Conservation (phyloP, 768 basidiomycete genomes). For the Tricholoma flavovirens region DNA sequence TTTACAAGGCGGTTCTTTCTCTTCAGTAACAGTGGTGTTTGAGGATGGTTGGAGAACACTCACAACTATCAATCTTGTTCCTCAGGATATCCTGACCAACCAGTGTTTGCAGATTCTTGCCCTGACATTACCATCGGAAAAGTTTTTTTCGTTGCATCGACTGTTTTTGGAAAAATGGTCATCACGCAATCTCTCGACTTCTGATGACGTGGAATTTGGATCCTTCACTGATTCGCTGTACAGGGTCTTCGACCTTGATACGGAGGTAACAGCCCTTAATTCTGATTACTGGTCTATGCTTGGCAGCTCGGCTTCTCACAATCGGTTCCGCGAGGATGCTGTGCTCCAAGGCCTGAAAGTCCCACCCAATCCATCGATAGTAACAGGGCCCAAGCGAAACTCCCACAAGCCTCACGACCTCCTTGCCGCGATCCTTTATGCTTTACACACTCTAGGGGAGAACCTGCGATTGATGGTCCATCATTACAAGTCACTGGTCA, state of each 20-base stretch:
- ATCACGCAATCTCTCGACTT: constrained; percentile 32
- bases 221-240: constrained; percentile 51
- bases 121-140: constrained; percentile 48
- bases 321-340: constrained; percentile 54
- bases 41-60: constrained; percentile 43
- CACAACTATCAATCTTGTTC: constrained; percentile 48
- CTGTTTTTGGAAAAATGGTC: constrained; percentile 59
- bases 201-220: constrained; percentile 48
- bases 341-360: constrained; percentile 40
- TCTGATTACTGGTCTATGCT: constrained; percentile 45
- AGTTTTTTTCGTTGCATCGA: constrained; percentile 51
- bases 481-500: constrained; percentile 48
- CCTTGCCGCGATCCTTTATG: constrained; percentile 59
- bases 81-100: constrained; percentile 49
- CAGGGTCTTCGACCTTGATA: constrained; percentile 36
- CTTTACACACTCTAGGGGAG: constrained; percentile 76
- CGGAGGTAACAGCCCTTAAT: constrained; percentile 15
- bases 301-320: constrained; percentile 35
- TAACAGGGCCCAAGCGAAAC: constrained; percentile 13
- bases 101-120: constrained; percentile 62
- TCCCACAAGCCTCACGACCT: constrained; percentile 33
- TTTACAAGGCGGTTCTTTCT: constrained; percentile 44
- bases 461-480: constrained; percentile 55
- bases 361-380: constrained; percentile 22
- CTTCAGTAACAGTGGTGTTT: constrained; percentile 49